Evolutionary conservation across 129 eudicot genomes (phyloP), one percentile per base, ranked within the genome.

Genomic region (Oenanthe sinensis): DNA sequence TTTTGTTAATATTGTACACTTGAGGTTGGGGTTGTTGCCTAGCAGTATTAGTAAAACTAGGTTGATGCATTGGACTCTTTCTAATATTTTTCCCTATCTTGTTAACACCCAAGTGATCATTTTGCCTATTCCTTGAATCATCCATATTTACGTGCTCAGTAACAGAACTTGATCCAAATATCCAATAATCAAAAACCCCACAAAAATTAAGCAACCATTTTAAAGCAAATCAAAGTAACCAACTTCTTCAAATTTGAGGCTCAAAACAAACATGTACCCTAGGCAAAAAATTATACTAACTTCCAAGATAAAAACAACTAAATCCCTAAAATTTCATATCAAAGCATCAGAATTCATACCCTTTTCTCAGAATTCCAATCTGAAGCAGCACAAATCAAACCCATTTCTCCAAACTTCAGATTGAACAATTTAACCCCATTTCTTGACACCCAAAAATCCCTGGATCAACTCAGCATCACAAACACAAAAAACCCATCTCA

Each of bases 21-120:
- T 92, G 99, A 10, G 97, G 99, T 47, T 95, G 99, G 71, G 97
- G 86, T 77, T 90, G 99, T 75, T 86, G 97, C 71, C 92, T 86
- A 58, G 87, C 90, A 24, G 95, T 83, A 79, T 80, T 90, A 33
- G 81, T 39, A 44, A 88, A 95, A 82, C 69, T 95, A 8, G 97
- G 99, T 72, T 92, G 97, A 75, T 95, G 99, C 75, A 90, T 19
- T 2, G 99, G 97, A 75, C 91, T 90, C 69, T 95, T 95, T 77
- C 90, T 90, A 17, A 95, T 95, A 83, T 86, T 89, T 81, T 92
- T 95, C 77, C 99, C 97, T 79, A 95, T 85, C 84, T 87, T 92
- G 87, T 92, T 95, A 85, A 95, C 92, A 78, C 99, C 99, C 85
- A 95, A 67, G 54, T 84, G 87, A 77, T 91, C 97, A 78, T 81